Evolutionary conservation across 306 rosid genomes (phyloP).

Genomic region (Acacia acuminata): DNA sequence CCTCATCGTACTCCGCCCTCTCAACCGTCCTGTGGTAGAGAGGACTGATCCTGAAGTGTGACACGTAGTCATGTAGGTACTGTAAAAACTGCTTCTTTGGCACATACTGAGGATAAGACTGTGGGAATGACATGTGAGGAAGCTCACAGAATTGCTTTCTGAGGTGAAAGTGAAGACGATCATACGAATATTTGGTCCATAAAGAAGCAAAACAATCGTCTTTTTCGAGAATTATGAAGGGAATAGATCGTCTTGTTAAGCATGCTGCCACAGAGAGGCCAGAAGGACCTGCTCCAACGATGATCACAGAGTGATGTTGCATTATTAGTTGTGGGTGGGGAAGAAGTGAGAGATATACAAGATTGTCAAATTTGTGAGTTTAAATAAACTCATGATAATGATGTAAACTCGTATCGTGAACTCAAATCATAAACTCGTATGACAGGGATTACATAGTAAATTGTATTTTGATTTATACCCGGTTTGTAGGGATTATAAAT

Average conservation of each 20-base stretch:
- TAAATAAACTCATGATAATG: too few species aligned
- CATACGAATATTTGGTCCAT: conserved; percentile 72
- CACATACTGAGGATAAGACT: conserved; percentile 43
- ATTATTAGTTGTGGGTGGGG: neutral
- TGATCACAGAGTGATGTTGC: conserved; percentile 36
- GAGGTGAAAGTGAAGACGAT: conserved; percentile 77
- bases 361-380: too few species aligned
- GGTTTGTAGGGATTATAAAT: too few species aligned
- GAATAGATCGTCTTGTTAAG: conserved; percentile 39
- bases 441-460: too few species aligned
- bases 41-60: conserved; percentile 57
- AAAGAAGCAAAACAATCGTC: conserved; percentile 68
- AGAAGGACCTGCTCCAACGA: conserved; percentile 74
- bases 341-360: too few species aligned
- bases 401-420: too few species aligned
- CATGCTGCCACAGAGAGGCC: conserved; percentile 66
- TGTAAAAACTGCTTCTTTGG: conserved; percentile 46
- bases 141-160: conserved; percentile 54
- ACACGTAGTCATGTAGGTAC: conserved; percentile 57
- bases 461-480: too few species aligned
- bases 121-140: conserved; percentile 59
- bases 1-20: conserved; percentile 38
- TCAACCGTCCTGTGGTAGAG: conserved; percentile 46
- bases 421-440: too few species aligned
- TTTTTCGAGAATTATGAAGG: conserved; percentile 56